Conservation (phyloP, 768 basidiomycete species). For the Phlegmacium glaucopus region DNA sequence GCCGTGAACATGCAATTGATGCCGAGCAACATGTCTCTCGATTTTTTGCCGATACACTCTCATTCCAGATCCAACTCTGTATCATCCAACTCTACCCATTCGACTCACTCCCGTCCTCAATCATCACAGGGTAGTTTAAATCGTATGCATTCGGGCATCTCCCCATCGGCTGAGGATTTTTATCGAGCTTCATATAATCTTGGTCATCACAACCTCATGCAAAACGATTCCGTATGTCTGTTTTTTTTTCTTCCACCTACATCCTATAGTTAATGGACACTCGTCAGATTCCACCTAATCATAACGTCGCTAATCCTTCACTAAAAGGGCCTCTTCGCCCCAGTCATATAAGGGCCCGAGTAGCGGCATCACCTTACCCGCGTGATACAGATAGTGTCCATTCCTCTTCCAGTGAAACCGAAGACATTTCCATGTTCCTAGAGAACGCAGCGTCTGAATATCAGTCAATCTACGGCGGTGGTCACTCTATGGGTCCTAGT, state of each 20-base stretch:
- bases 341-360: conserved; percentile 75
- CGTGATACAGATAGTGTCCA: conserved; percentile 84
- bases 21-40: conserved; percentile 63
- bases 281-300: conserved; percentile 70
- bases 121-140: conserved; percentile 67
- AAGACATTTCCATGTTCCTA: conserved; percentile 80
- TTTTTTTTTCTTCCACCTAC: conserved; percentile 8
- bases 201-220: conserved; percentile 42
- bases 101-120: conserved; percentile 71
- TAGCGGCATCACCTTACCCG: conserved; percentile 80
- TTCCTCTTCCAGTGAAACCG: conserved; percentile 86
- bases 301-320: conserved; percentile 70
- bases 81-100: conserved; percentile 72
- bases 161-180: conserved; percentile 60
- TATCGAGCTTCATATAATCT: conserved; percentile 65
- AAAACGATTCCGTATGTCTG: conserved; percentile 42
- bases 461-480: conserved; percentile 57
- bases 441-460: conserved; percentile 56
- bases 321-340: conserved; percentile 76
- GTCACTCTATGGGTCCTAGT: conserved; percentile 42
- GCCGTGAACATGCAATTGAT: conserved; percentile 75
- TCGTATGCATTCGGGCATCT: conserved; percentile 49
- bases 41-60: conserved; percentile 60
- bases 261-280: conserved; percentile 18
- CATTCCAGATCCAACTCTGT: conserved; percentile 80